These are phyloP conservation scores for Kwoniella dejecticola DNA, from an alignment of 768 basidiomycete species.

Conservation along the genomic window DNA sequence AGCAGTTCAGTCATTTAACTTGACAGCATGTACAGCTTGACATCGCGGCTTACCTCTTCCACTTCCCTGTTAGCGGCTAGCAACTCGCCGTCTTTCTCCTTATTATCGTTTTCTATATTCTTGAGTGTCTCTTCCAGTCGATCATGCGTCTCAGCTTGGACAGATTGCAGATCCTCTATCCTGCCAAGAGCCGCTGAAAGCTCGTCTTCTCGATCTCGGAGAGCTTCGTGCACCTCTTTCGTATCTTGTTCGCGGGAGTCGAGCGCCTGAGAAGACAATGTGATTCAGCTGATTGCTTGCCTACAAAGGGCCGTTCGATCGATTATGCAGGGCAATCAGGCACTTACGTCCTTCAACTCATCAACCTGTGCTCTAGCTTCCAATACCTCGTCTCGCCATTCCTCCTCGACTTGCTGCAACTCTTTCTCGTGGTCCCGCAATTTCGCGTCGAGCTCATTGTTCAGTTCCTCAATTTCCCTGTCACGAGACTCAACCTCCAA, in stretches of 20 bases:
- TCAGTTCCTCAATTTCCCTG: slow-evolving; percentile 75
- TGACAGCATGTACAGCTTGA: too few species aligned
- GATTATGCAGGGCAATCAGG: too few species aligned
- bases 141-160: slow-evolving; percentile 43
- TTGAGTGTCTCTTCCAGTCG: slow-evolving; percentile 46
- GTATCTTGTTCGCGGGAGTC: slow-evolving; percentile 37
- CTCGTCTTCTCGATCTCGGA: slow-evolving; percentile 74
- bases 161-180: slow-evolving; percentile 71
- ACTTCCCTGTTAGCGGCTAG: slow-evolving; percentile 73
- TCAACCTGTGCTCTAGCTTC: slow-evolving; percentile 76
- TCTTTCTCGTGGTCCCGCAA: slow-evolving; percentile 50
- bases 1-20: background rate
- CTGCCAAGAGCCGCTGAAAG: slow-evolving; percentile 72
- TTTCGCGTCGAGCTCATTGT: slow-evolving; percentile 71
- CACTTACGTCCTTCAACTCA: slow-evolving; percentile 60
- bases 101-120: slow-evolving; percentile 75
- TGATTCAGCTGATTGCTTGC: background rate
- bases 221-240: slow-evolving; percentile 39
- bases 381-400: slow-evolving; percentile 86
- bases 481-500: slow-evolving; percentile 80
- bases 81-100: slow-evolving; percentile 77
- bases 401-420: slow-evolving; percentile 65
- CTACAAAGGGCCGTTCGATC: background rate
- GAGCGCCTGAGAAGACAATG: slow-evolving; percentile 19
- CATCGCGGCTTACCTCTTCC: slow-evolving; percentile 69